Percentiles rank a stretch among this genome's conserved stretches.
phyloP scores from a whole-genome alignment of 2,329 filamentous ascomycete genomes.

The Pseudopithomyces chartarum region DNA sequence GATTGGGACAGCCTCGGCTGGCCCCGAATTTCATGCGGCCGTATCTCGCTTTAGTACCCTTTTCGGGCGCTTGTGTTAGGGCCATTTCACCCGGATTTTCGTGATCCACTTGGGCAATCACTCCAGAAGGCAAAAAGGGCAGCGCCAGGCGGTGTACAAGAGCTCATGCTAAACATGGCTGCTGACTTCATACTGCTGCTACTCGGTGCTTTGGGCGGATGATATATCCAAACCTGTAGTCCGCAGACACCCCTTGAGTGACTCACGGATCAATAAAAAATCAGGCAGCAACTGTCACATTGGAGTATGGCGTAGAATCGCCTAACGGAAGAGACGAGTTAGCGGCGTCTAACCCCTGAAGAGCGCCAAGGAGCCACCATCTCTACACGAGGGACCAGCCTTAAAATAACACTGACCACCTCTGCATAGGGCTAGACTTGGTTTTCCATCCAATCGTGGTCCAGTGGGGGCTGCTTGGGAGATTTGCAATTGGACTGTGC shows the following conservation, averaged over 20 bases:
- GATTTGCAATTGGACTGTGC: conserved; percentile 4
- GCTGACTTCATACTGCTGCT: not conserved
- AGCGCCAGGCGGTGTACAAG: not conserved
- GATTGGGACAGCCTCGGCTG: not conserved
- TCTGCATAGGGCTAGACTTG: not conserved
- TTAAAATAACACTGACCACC: conserved; percentile 12
- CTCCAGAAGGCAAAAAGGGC: not conserved
- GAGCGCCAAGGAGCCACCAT: not conserved
- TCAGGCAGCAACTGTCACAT: not conserved
- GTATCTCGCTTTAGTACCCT: not conserved
- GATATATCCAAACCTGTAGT: not conserved
- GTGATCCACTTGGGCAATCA: not conserved
- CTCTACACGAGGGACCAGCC: conserved; percentile 11
- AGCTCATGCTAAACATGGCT: not conserved
- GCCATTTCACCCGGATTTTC: not conserved
- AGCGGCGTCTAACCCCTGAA: not conserved
- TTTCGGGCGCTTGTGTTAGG: not conserved
- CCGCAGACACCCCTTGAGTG: not conserved
- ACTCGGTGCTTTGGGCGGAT: not conserved
- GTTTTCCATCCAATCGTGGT: not conserved
- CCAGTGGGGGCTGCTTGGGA: not conserved
- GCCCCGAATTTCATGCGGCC: not conserved
- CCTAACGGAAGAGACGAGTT: not conserved
- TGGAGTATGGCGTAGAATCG: not conserved
- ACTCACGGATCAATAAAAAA: not conserved